phyloP scores from a whole-genome alignment of 1,139 yeast species.

The Pichia sp. region DNA sequence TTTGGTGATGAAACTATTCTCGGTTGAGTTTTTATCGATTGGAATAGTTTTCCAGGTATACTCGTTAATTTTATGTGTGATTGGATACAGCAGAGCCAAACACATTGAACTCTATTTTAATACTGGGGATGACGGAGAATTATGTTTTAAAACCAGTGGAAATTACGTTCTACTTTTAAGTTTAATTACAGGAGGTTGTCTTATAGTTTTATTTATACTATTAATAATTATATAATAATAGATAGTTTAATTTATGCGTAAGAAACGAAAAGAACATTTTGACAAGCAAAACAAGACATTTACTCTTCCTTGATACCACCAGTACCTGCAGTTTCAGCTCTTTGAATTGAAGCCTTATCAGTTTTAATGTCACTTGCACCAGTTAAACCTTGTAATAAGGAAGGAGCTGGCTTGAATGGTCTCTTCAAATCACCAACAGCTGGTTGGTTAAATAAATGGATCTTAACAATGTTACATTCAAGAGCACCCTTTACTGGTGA shows the following conservation, averaged over 20 bases:
- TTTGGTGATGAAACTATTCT: constrained; percentile 42
- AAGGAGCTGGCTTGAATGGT: constrained; percentile 86
- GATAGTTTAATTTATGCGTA: background rate
- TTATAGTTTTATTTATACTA: constrained; percentile 36
- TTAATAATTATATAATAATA: constrained; percentile 29
- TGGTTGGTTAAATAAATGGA: constrained; percentile 77
- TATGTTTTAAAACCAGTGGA: constrained; percentile 42
- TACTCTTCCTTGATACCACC: constrained; percentile 93
- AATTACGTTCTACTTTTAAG: constrained; percentile 38
- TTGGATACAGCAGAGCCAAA: constrained; percentile 39
- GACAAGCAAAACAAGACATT: background rate
- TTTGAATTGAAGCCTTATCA: constrained; percentile 79
- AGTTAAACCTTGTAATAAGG: constrained; percentile 61
- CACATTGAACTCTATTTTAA: constrained; percentile 38
- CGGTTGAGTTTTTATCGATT: constrained; percentile 43
- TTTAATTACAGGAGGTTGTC: constrained; percentile 37
- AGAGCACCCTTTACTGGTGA: constrained; percentile 85
- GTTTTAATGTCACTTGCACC: constrained; percentile 50
- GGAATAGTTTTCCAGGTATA: constrained; percentile 47
- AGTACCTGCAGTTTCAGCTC: constrained; percentile 76
- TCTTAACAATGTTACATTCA: constrained; percentile 87
- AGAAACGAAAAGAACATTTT: constrained; percentile 15
- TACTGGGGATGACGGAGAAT: constrained; percentile 14
- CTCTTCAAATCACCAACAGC: constrained; percentile 92
- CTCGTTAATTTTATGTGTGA: constrained; percentile 39